Base-by-base conservation (phyloP, 768 basidiomycete genomes). In the Tephrocybe sp. region DNA sequence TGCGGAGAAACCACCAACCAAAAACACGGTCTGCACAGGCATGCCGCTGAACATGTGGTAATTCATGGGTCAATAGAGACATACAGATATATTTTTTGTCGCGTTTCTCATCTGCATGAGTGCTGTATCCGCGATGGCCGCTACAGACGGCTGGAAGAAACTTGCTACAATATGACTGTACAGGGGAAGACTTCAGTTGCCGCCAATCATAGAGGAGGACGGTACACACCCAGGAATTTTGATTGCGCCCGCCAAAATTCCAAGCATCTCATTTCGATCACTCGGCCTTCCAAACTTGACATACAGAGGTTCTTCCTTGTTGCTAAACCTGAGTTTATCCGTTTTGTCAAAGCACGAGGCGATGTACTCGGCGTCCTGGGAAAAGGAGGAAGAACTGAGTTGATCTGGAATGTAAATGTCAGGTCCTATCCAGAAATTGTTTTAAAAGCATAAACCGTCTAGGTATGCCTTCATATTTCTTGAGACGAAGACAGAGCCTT, bases 1-100 rank as follows among this genome's bases (percentile, higher is more conserved):
- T 4, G 70, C 70, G 7, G 72, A 70, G 39, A 77, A 76, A 8
- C 75, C 73, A 9, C 75, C 75, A n/a, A 76, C 69, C 13, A 77
- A 64, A 43, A 75, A 68, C 20, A 76, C 57, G 33, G 67, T 61
- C 74, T 73, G 39, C 23, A 49, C 48, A 35, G 10, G 10, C 39
- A 20, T 22, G 32, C 16, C 14, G 5, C 4, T 48, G 16, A 19
- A 20, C 9, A 26, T 17, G 9, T 14, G 19, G n/a, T 6, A 19
- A 22, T 17, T 22, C 19, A 10, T 12, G 35, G 16, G 35, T 36
- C 12, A 36, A 36, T 13, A 12, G 33, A 5, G 13, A 36, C 35
- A 4, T 36, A 36, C 35, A 12, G 4, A 10, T 14, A 14, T 36
- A 14, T 46, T 51, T 10, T 51, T 56, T 10, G 30, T 26, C 6